phyloP scores from a whole-genome alignment of 257 asterid genomes.

The Paraleonurus japonicus region DNA sequence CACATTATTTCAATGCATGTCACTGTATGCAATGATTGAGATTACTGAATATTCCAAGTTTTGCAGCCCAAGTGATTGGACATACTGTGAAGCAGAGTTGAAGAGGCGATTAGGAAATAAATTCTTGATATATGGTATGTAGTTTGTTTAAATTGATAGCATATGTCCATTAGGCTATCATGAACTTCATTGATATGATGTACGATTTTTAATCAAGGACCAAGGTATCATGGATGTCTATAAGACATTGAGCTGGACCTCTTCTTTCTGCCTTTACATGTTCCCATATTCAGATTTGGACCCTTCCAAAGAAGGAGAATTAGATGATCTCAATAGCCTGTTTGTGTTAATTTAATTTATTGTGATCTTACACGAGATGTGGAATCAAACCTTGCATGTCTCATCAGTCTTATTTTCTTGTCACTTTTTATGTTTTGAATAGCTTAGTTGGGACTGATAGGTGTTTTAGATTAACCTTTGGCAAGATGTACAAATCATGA shows the following conservation, averaged over 20 bases:
- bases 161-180: slow-evolving; percentile 5
- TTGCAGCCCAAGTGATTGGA: slow-evolving; percentile 92
- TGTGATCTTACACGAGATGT: not conserved
- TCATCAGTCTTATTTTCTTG: not conserved
- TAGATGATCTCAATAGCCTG: not conserved
- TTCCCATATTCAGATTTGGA: not conserved
- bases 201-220: not conserved
- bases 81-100: slow-evolving; percentile 76
- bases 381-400: not conserved
- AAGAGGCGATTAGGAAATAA: slow-evolving; percentile 72
- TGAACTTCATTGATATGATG: not conserved
- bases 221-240: not conserved
- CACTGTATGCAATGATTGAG: slow-evolving; percentile 6
- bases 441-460: not conserved
- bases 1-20: not conserved
- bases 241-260: not conserved
- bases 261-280: slow-evolving; percentile 1
- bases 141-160: not conserved
- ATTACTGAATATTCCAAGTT: slow-evolving; percentile 28
- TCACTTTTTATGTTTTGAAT: not conserved
- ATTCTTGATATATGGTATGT: slow-evolving; percentile 68
- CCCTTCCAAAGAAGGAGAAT: not conserved
- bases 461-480: not conserved
- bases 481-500: not conserved
- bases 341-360: slow-evolving; percentile 1